These are phyloP conservation scores for Rachicladosporium sp. DNA, from an alignment of 2,329 filamentous ascomycete genomes.

Conservation along the genomic window DNA sequence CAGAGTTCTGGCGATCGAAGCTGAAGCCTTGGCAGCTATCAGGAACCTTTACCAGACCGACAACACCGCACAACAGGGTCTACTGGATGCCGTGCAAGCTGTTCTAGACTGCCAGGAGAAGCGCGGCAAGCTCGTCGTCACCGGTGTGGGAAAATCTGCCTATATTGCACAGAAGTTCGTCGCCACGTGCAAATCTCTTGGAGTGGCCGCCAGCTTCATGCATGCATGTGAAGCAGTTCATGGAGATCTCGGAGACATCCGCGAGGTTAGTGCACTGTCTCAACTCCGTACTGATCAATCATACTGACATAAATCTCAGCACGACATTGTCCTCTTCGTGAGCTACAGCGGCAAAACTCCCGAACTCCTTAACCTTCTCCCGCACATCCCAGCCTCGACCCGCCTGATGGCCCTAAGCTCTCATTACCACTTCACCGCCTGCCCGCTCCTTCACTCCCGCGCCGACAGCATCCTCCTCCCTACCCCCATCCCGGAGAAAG, in stretches of 20 bases:
- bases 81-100: constrained; percentile 58
- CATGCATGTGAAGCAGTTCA: constrained; percentile 89
- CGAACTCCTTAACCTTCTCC: constrained; percentile 65
- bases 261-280: constrained; percentile 32
- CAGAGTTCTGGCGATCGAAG: constrained; percentile 73
- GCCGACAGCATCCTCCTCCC: constrained; percentile 56
- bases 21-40: constrained; percentile 63
- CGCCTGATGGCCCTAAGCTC: constrained; percentile 70
- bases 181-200: constrained; percentile 84
- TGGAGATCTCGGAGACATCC: constrained; percentile 76
- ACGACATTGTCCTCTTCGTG: constrained; percentile 74
- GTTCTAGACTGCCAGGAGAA: constrained; percentile 49
- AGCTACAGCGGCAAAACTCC: constrained; percentile 82
- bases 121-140: constrained; percentile 68
- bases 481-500: constrained; percentile 70
- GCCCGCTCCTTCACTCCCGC: constrained; percentile 48
- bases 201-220: constrained; percentile 66
- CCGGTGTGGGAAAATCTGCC: constrained; percentile 85
- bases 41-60: constrained; percentile 64
- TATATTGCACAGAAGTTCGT: constrained; percentile 83
- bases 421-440: constrained; percentile 52
- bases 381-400: constrained; percentile 58
- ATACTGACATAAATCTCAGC: constrained; percentile 23
- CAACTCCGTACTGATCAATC: not conserved
- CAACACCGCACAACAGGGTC: constrained; percentile 51